Base-by-base conservation (phyloP, 371 early-diverging fungal genomes). In the Apophysomyces ossiformis region DNA sequence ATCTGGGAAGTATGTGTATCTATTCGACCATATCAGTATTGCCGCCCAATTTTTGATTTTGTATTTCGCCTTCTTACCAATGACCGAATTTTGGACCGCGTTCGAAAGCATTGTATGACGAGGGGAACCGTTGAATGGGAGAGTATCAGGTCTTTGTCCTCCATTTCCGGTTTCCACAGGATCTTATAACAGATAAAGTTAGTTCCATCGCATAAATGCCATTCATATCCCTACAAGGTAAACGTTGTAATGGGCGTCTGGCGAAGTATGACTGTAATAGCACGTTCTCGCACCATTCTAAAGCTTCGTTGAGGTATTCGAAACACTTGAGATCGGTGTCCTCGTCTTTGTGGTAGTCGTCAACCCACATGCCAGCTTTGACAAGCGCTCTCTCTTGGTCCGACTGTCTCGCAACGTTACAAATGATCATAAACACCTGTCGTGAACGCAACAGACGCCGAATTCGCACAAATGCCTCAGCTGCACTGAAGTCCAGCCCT, bases 281-380 rank as follows among this genome's bases (percentile, higher is more conserved):
- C 37, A 84, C 77, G 75, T 98, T 98, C 72, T 98, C 98, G 66
- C 96, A 96, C 91, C 95, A 96, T 79, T 98, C 98, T 12, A 98
- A 81, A 0, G 96, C 93, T 63, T 91, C 91, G 71, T 96, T 93
- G 8, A 93, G 74, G 13, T 85, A 86, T 7, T 87, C 87, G 77
- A 96, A 97, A 46, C 86, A 85, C 61, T 92, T 89, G 26, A 92
- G 80, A 66, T 83, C 75, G 66, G 69, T 80, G 45, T 85, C 83
- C 35, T 67, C 64, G 12, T 70, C 66, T 7, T 76, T 60, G 1
- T 76, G 71, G 43, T 77, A 65, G 35, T 74, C 66, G 6, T 81
- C 75, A 12, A 71, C 74, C 93, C 95, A 95, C 61, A 96, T 84
- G 4, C 95, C 95, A 6, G 91, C 86, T 50, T 85, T 85, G 32